Base-by-base conservation (phyloP, 805 yeast genomes). In the Sugiyamaella smithiae region DNA sequence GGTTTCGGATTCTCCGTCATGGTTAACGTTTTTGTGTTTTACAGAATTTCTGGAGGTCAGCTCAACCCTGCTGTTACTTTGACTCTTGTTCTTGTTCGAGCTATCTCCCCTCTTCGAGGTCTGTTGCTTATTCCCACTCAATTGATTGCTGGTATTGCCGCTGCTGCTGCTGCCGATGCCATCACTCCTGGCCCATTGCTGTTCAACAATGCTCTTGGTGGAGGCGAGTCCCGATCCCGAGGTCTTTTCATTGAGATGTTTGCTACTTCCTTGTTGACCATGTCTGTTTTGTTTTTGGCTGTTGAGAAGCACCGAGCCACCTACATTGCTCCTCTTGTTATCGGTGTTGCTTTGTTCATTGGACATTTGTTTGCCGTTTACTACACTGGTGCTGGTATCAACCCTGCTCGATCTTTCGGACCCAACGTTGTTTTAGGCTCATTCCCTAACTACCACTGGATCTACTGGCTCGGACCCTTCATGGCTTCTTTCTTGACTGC, bases 321-420 rank as follows among this genome's bases (percentile, higher is more conserved):
- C 36, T 81, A 73, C 65, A 74, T 84, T 70, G 95, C 95, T 45
- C 93, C 96, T 50, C 75, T 85, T 52, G 85, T 76, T 63, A 88
- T 88, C 68, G 96, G 96, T 67, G 67, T 88, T 48, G 78, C 95
- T 24, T 74, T 88, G 58, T 84, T 88, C 72, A 71, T 87, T 59
- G 95, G 84, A 43, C 95, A 88, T 67, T 78, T 88, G 74, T 75
- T 86, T 59, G 78, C 85, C 64, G 86, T 88, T 49, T 84, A 76
- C 77, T 84, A 78, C 73, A 85, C 95, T 44, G 96, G 96, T 66
- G 95, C 95, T 33, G 96, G 96, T 65, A 74, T 87, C 63, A 88
- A 88, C 76, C 96, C 96, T 50, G 96, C 96, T 40, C 81, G 96
- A 75, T 73, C 87, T 28, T 77, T 88, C 49, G 96, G 96, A 63